Conservation (phyloP, 768 basidiomycete genomes). For the Mycena venus region DNA sequence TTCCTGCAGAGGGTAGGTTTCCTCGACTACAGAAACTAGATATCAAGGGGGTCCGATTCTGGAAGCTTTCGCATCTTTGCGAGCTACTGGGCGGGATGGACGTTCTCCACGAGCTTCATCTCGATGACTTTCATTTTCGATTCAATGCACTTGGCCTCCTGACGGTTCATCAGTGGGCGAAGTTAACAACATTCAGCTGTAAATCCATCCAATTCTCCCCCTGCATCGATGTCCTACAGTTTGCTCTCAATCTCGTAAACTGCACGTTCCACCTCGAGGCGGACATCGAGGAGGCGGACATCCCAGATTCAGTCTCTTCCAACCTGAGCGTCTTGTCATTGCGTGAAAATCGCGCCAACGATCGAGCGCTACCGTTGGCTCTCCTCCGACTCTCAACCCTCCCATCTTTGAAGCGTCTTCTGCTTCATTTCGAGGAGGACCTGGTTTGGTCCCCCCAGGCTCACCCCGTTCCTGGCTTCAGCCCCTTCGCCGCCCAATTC, state of each 20-base stretch:
- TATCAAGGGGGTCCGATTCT: not conserved
- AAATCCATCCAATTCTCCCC: not conserved
- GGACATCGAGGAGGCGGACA: not conserved
- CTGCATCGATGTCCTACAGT: not conserved
- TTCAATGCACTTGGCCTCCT: not conserved
- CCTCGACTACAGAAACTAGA: not conserved
- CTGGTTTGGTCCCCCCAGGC: not conserved
- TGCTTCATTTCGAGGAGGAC: not conserved
- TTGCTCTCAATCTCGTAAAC: not conserved
- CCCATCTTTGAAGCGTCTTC: not conserved
- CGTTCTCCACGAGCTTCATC: not conserved
- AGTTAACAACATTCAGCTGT: not conserved
- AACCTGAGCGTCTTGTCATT: not conserved
- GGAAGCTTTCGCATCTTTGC: not conserved
- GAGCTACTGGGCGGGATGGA: not conserved
- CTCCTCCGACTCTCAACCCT: not conserved
- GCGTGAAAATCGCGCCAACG: not conserved
- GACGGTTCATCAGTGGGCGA: not conserved
- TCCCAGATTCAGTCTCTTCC: not conserved
- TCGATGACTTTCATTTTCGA: not conserved
- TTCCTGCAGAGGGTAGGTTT: not conserved
- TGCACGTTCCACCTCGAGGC: not conserved
- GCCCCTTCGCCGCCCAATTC: not conserved
- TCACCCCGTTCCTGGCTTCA: not conserved
- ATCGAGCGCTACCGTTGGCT: not conserved